Evolutionary conservation across 73 alveolate species (phyloP), one percentile per base, ranked within the genome.

Genomic region (Uronychia setigera): DNA sequence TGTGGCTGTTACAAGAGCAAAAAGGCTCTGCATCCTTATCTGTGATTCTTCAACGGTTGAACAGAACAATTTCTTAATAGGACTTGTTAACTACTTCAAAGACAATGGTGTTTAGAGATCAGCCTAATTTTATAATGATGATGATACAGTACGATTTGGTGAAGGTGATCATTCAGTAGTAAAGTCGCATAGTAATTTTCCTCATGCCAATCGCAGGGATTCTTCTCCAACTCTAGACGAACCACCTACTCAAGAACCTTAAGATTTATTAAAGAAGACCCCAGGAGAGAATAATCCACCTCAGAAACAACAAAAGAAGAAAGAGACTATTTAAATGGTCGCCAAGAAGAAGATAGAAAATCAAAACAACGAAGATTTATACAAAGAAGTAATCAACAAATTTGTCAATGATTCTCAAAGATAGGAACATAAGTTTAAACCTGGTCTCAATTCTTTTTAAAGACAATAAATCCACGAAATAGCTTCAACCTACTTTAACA

Each of bases 1-100:
- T 91, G 99, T 98, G 29, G 99, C 99, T 35, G 92, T 97, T 19
- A 98, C 99, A 0, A 89, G 99, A 81, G 99, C 99, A 0, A 95
- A 94, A 79, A 93, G 96, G 83, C 90, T 96, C 81, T 94, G 97
- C 82, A 88, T 97, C 31, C 93, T 98, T 27, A 95, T 98, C 28
- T 97, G 99, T 27, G 99, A 98, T 87, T 78, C 94, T 84, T 99
- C 96, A 26, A 97, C 99, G 35, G 98, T 97, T 30, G 83, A 95
- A 35, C 81, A 82, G 35, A 94, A 94, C 85, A 57, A 46, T 30
- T 92, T 95, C 91, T 86, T 91, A 75, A 94, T 90, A 32, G 94
- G 84, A 32, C 88, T 96, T 35, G 92, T 92, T 35, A 90, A 93
- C 32, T 96, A 96, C 88, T 94, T 95, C 80, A 91, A 89, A 77